Conservation (phyloP, 495 filamentous ascomycete species). For the Daldinia grandis region DNA sequence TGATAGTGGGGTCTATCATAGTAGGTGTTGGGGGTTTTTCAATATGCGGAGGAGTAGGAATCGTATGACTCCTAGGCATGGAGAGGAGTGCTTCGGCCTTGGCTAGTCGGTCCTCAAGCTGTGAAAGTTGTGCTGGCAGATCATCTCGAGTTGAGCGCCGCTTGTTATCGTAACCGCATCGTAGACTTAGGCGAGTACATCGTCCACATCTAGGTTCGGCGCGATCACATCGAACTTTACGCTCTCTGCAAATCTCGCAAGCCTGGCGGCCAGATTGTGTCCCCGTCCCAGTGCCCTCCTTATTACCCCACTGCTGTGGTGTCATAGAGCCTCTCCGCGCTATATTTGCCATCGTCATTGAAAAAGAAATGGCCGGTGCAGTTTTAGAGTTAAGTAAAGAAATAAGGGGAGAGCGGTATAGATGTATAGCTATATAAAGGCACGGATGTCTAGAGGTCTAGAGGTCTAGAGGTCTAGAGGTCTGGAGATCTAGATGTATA, state of each 20-base stretch:
- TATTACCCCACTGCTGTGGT: conserved; percentile 6
- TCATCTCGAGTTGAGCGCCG: conserved; percentile 9
- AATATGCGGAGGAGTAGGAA: conserved; percentile 11
- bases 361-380: background rate
- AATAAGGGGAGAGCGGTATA: background rate
- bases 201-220: conserved; percentile 10
- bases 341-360: conserved; percentile 10
- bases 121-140: conserved; percentile 10
- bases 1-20: conserved; percentile 7
- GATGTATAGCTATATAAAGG: background rate
- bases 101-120: conserved; percentile 10
- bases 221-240: conserved; percentile 16
- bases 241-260: conserved; percentile 15
- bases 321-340: conserved; percentile 4
- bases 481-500: too few relatives aligned
- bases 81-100: conserved; percentile 16
- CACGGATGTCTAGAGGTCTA: background rate
- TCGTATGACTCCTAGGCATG: conserved; percentile 9
- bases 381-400: background rate
- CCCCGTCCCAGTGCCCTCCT: background rate
- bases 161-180: conserved; percentile 12
- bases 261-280: conserved; percentile 6
- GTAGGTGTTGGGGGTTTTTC: conserved; percentile 9
- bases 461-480: too few relatives aligned
- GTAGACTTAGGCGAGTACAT: conserved; percentile 5